Conservation (phyloP, 495 filamentous ascomycete genomes). For the Tricharina praecox region DNA sequence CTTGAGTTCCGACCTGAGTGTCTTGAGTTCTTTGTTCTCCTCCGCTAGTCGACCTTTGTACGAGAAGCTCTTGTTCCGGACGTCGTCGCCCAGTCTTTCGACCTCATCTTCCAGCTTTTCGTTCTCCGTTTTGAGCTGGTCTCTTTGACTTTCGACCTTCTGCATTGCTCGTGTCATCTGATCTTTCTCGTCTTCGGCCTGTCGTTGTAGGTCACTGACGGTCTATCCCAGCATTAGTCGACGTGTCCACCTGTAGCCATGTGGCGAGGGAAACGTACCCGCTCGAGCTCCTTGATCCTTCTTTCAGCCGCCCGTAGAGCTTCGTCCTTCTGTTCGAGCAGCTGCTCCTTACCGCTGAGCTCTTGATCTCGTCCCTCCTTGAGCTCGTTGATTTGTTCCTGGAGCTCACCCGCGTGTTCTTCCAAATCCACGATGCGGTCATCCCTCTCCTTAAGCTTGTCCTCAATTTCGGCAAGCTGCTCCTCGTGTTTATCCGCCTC, state of each 20-base stretch:
- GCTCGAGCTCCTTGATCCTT: slow-evolving; percentile 21
- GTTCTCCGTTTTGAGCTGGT: slow-evolving; percentile 30
- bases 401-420: slow-evolving; percentile 12
- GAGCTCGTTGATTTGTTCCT: slow-evolving; percentile 11
- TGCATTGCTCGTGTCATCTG: slow-evolving; percentile 18
- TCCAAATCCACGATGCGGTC: slow-evolving; percentile 18
- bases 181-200: not conserved
- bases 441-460: slow-evolving; percentile 33
- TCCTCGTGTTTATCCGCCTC: slow-evolving; percentile 43
- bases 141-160: slow-evolving; percentile 17
- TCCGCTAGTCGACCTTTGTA: slow-evolving; percentile 61
- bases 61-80: slow-evolving; percentile 60
- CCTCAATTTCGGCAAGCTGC: slow-evolving; percentile 40
- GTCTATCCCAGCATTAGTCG: not conserved
- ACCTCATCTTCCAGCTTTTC: slow-evolving; percentile 17
- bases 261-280: slow-evolving; percentile 8
- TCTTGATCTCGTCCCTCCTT: slow-evolving; percentile 29
- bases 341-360: slow-evolving; percentile 9
- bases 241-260: not conserved
- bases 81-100: slow-evolving; percentile 51
- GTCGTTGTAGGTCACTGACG: slow-evolving; percentile 3
- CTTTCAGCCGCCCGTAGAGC: slow-evolving; percentile 15
- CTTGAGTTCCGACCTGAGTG: slow-evolving; percentile 53
- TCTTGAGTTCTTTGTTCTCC: slow-evolving; percentile 45
- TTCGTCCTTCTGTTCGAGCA: slow-evolving; percentile 4